phyloP scores from a whole-genome alignment of 257 asterid species.

The Lithospermum erythrorhizon region DNA sequence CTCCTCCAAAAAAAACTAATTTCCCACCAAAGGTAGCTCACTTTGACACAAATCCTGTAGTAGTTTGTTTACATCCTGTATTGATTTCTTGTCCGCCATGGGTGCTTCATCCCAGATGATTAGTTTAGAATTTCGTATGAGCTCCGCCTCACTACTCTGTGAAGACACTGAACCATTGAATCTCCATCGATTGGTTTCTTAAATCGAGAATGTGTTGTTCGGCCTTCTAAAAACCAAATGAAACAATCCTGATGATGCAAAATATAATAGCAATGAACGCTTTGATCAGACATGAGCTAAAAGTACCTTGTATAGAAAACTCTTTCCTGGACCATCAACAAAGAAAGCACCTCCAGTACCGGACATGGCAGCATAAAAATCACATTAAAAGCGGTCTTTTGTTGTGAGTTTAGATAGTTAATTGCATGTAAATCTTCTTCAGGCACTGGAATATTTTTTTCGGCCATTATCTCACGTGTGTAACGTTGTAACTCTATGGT shows the following conservation, averaged over 20 bases:
- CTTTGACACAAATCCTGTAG: neutral
- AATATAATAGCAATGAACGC: neutral
- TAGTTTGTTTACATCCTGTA: neutral
- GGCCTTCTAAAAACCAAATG: neutral
- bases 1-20: neutral
- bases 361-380: neutral
- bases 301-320: neutral
- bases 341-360: neutral
- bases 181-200: neutral
- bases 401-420: neutral
- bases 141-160: too few species aligned
- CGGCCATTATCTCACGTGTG: too few species aligned
- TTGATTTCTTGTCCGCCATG: neutral
- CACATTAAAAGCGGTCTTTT: neutral
- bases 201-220: neutral
- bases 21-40: neutral
- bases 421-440: neutral
- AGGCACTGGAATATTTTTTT: too few species aligned
- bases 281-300: neutral
- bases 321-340: neutral
- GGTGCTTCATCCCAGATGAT: neutral
- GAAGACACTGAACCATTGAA: rapidly evolving
- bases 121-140: neutral
- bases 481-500: too few species aligned
- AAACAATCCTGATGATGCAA: neutral